phyloP scores from a whole-genome alignment of 1,284 basidiomycete genomes.

The Ustilago xerochloae region DNA sequence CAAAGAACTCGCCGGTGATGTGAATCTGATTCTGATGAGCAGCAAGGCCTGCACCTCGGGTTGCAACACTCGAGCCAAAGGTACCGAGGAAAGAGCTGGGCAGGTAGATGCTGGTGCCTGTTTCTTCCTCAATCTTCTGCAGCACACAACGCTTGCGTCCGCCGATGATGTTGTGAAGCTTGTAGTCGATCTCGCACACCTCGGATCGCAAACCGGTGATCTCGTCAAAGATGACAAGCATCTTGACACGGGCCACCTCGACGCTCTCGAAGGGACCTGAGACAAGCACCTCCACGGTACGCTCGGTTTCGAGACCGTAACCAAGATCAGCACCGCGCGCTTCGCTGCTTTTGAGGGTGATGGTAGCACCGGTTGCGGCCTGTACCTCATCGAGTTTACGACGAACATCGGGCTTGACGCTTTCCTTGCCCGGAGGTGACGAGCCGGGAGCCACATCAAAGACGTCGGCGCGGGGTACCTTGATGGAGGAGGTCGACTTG shows the following conservation, averaged over 20 bases:
- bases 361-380: constrained; percentile 84
- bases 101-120: constrained; percentile 94
- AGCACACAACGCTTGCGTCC: constrained; percentile 87
- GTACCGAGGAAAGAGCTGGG: constrained; percentile 90
- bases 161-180: constrained; percentile 89
- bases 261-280: constrained; percentile 87
- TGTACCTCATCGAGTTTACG: constrained; percentile 91
- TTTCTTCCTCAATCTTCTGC: constrained; percentile 95
- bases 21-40: constrained; percentile 82
- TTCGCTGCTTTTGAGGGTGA: constrained; percentile 76
- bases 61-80: constrained; percentile 69
- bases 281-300: constrained; percentile 89
- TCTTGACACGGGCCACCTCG: constrained; percentile 86
- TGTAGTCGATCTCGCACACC: constrained; percentile 91
- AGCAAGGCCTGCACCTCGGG: constrained; percentile 69
- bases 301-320: constrained; percentile 88
- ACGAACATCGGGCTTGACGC: constrained; percentile 86
- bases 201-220: constrained; percentile 78
- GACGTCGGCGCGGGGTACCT: constrained; percentile 89
- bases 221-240: constrained; percentile 94
- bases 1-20: constrained; percentile 98
- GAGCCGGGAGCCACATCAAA: constrained; percentile 69
- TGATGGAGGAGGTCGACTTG: constrained; percentile 84
- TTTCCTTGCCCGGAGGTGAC: constrained; percentile 67
- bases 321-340: constrained; percentile 58